These are phyloP conservation scores for Bullera alba DNA, from an alignment of 768 basidiomycete genomes.

Conservation along the genomic window DNA sequence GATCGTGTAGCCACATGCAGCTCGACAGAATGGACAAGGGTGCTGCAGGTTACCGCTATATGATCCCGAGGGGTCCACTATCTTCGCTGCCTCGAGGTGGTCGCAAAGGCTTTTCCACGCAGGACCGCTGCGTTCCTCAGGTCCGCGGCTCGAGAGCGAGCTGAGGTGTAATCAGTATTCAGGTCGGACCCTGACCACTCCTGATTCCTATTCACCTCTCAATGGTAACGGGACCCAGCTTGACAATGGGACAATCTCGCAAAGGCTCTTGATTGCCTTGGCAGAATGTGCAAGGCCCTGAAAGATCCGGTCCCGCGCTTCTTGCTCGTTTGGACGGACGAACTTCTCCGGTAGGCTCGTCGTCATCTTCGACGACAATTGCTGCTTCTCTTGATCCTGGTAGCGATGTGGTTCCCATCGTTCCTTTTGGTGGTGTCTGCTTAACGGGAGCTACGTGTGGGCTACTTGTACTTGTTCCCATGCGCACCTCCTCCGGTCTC, in stretches of 20 bases:
- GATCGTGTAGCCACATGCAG: slow-evolving; percentile 7
- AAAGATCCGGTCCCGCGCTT: neutral
- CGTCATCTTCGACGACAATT: slow-evolving; percentile 26
- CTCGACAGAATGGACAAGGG: slow-evolving; percentile 13
- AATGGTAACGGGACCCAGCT: slow-evolving; percentile 52
- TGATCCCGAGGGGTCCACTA: neutral
- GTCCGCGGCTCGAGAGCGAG: slow-evolving; percentile 1
- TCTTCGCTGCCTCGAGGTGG: neutral
- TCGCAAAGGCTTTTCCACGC: neutral
- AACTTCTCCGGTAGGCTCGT: slow-evolving; percentile 49
- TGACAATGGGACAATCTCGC: slow-evolving; percentile 56
- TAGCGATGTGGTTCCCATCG: neutral
- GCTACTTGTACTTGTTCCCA: neutral
- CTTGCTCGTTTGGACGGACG: slow-evolving; percentile 11
- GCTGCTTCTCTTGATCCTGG: slow-evolving; percentile 1
- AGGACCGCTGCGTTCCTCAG: neutral
- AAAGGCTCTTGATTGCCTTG: slow-evolving; percentile 48
- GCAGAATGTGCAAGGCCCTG: slow-evolving; percentile 53
- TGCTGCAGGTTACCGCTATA: neutral
- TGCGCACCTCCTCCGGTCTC: neutral
- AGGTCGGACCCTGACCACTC: too few species aligned
- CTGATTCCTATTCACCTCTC: slow-evolving; percentile 2
- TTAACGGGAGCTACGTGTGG: neutral
- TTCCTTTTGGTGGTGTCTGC: neutral
- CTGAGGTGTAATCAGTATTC: neutral